Conservation (phyloP, 2,329 filamentous ascomycete species). For the Fusarium sp. region DNA sequence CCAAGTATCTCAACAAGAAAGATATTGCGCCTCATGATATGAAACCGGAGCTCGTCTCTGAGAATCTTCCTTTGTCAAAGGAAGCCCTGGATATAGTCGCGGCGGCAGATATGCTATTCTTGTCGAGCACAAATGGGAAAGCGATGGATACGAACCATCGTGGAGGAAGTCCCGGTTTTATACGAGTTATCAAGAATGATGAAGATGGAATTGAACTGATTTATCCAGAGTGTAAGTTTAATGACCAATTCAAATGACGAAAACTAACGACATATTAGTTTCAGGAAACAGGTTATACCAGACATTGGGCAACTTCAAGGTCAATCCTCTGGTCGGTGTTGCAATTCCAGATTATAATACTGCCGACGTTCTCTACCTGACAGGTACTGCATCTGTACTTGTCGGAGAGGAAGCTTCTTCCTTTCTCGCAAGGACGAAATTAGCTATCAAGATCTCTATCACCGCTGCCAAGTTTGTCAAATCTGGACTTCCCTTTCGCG, state of each 20-base stretch:
- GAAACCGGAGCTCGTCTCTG: conserved; percentile 61
- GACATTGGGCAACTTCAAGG: conserved; percentile 79
- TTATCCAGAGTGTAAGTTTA: conserved; percentile 76
- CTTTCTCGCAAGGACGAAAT: conserved; percentile 74
- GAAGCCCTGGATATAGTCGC: conserved; percentile 69
- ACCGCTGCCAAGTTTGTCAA: conserved; percentile 70
- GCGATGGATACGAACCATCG: conserved; percentile 89
- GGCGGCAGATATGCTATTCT: conserved; percentile 80
- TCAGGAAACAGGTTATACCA: conserved; percentile 88
- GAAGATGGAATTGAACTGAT: conserved; percentile 63
- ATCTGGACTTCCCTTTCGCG: conserved; percentile 75
- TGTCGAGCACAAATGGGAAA: conserved; percentile 72
- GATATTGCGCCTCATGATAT: conserved; percentile 62
- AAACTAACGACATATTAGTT: conserved; percentile 51
- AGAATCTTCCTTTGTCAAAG: conserved; percentile 57
- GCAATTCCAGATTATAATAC: conserved; percentile 79
- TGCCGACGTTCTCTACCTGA: conserved; percentile 78
- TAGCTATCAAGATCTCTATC: conserved; percentile 76
- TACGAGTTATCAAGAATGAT: conserved; percentile 72
- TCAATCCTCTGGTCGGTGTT: conserved; percentile 74
- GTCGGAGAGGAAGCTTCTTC: conserved; percentile 70
- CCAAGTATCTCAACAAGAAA: conserved; percentile 87
- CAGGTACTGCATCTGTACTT: conserved; percentile 74
- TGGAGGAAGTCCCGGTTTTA: conserved; percentile 78
- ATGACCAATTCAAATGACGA: background rate